Evolutionary conservation across 2,329 filamentous ascomycete species (phyloP), one percentile per base, ranked within the genome.

Genomic region (Colletotrichum gigasporum): DNA sequence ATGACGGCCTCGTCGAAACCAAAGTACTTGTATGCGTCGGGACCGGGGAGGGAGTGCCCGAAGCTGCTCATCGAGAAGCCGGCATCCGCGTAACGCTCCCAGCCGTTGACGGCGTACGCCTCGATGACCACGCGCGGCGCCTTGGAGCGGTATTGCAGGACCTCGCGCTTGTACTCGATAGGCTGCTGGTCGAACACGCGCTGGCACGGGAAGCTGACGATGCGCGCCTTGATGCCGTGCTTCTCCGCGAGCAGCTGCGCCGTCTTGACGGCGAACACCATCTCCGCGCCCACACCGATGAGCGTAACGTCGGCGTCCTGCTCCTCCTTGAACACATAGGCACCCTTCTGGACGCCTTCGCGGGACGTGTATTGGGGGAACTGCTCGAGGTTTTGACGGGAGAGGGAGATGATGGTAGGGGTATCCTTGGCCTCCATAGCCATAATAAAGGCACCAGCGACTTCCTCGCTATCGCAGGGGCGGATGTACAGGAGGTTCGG

Each of bases 401-500:
- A 83, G 14, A 81, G 77, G 2, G 82, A 85, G 66, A 86, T 80
- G 55, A 86, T 82, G 3, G 76, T 78, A 2, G 83, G 78, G 0
- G 76, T 78, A 48, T 79, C 70, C 45, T 63, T 72, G 20, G 74
- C 73, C 34, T 79, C 75, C 39, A 87, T 72, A 8, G 85, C 85
- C 3, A 76, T 70, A 32, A 80, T 80, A 74, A 80, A 88, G 3
- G 85, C 87, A 11, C 86, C 86, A 1, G 81, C 81, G 0, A 79
- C 80, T 72, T 90, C 87, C 69, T 90, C 85, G 47, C 79, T 81
- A 65, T 90, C 87, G 47, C 80, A 80, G 0, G 87, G 87, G 0
- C 87, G 83, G 58, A 90, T 86, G 71, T 88, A 89, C 1, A 85
- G 74, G 0, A 90, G 66, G 63, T 89, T 88, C 0, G 87, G 87